phyloP scores from a whole-genome alignment of 208 protist genomes.

The Trypanosoma avium region DNA sequence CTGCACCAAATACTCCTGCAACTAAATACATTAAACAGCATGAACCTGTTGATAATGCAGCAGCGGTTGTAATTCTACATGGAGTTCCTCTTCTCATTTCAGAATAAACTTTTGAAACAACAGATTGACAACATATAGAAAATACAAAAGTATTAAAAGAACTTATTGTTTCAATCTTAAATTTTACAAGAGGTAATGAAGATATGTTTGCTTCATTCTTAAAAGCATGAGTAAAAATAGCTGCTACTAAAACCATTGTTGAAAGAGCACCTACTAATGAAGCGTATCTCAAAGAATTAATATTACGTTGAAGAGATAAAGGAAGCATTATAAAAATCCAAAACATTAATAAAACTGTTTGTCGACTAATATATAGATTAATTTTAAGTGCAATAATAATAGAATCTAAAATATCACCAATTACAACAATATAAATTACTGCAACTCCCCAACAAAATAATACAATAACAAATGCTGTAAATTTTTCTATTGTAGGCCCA shows the following conservation, averaged over 20 bases:
- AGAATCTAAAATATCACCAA: slow-evolving; percentile 75
- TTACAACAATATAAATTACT: slow-evolving; percentile 85
- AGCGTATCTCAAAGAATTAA: slow-evolving; percentile 78
- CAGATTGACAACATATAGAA: slow-evolving; percentile 79
- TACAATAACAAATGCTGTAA: slow-evolving; percentile 58
- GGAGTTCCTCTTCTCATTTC: slow-evolving; percentile 66
- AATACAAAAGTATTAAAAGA: slow-evolving; percentile 72
- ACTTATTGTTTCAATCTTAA: slow-evolving; percentile 38
- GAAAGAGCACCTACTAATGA: slow-evolving; percentile 66
- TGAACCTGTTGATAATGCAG: slow-evolving; percentile 52
- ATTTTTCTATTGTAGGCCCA: slow-evolving; percentile 46
- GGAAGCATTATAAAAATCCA: slow-evolving; percentile 85
- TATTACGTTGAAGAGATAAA: slow-evolving; percentile 53
- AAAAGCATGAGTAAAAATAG: slow-evolving; percentile 27
- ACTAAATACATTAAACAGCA: slow-evolving; percentile 70
- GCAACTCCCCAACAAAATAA: slow-evolving; percentile 82
- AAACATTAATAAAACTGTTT: slow-evolving; percentile 58
- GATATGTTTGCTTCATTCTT: slow-evolving; percentile 3
- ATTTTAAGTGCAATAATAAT: slow-evolving; percentile 40
- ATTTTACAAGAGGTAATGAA: slow-evolving; percentile 23
- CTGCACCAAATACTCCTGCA: slow-evolving; percentile 63
- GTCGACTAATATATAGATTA: slow-evolving; percentile 32
- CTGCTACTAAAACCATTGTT: slow-evolving; percentile 53
- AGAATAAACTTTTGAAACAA: slow-evolving; percentile 69
- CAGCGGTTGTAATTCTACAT: slow-evolving; percentile 49